These are phyloP conservation scores for Suillus americanus DNA, from an alignment of 768 basidiomycete species.

Conservation along the genomic window DNA sequence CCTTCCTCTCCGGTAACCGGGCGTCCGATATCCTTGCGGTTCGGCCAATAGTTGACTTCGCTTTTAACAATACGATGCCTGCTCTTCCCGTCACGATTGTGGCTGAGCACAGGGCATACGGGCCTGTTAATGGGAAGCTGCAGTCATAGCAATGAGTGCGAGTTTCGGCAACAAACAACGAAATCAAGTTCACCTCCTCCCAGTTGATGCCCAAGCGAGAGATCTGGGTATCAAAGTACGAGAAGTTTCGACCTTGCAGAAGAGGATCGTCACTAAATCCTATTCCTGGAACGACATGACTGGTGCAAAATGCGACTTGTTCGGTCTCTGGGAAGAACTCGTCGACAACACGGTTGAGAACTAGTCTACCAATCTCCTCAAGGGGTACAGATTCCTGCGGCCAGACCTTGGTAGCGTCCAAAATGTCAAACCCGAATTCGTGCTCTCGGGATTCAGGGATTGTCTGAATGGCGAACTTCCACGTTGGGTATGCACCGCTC, in stretches of 20 bases:
- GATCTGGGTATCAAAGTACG: constrained; percentile 85
- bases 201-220: constrained; percentile 81
- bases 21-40: constrained; percentile 52
- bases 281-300: constrained; percentile 57
- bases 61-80: constrained; percentile 60
- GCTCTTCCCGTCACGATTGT: constrained; percentile 60
- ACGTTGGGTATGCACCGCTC: constrained; percentile 68
- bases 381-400: constrained; percentile 81
- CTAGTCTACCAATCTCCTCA: constrained; percentile 73
- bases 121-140: constrained; percentile 83
- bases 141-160: constrained; percentile 1
- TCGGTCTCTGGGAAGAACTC: constrained; percentile 88
- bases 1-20: constrained; percentile 53
- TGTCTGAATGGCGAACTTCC: constrained; percentile 67
- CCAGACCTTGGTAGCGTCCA: constrained; percentile 87
- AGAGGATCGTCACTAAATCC: constrained; percentile 78
- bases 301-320: constrained; percentile 87
- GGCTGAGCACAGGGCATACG: constrained; percentile 71
- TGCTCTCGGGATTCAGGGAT: constrained; percentile 73
- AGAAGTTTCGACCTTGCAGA: constrained; percentile 84
- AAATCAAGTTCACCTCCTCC: constrained; percentile 47
- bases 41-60: constrained; percentile 80
- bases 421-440: constrained; percentile 83
- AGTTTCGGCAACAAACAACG: background rate
- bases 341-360: constrained; percentile 59